Conservation (phyloP, 805 yeast genomes). For the Kuraishia hungarica region DNA sequence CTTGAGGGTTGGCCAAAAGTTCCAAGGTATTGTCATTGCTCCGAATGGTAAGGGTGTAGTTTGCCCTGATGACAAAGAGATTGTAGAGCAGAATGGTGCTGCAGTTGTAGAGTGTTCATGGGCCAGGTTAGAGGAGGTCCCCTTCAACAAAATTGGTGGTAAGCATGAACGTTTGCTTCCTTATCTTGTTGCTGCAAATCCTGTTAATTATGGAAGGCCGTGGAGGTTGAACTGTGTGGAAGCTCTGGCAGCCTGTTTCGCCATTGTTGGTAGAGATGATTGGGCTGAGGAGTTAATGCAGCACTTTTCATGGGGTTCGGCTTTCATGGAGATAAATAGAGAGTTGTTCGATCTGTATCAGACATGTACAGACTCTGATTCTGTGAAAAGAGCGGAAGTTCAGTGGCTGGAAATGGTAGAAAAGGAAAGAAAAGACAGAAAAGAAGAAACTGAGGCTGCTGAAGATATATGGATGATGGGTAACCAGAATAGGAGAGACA, state of each 20-base stretch:
- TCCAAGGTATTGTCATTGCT: conserved; percentile 73
- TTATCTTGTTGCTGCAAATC: conserved; percentile 91
- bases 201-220: conserved; percentile 94
- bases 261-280: conserved; percentile 83
- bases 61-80: conserved; percentile 74
- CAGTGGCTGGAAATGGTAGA: conserved; percentile 66
- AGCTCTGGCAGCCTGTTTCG: conserved; percentile 94
- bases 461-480: conserved; percentile 72
- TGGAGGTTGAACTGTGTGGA: conserved; percentile 96
- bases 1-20: conserved; percentile 87
- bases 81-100: conserved; percentile 78
- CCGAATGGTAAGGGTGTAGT: conserved; percentile 90
- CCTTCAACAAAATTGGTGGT: conserved; percentile 89
- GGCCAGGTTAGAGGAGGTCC: conserved; percentile 97
- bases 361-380: conserved; percentile 71
- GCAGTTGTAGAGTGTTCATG: conserved; percentile 98
- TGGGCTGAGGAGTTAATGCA: conserved; percentile 76
- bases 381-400: conserved; percentile 64
- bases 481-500: conserved; percentile 50
- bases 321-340: conserved; percentile 72
- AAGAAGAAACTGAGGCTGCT: conserved; percentile 37
- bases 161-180: conserved; percentile 81
- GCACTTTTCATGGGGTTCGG: conserved; percentile 91
- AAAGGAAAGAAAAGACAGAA: conserved; percentile 54
- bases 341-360: conserved; percentile 72